These are phyloP conservation scores for Mrakia blollopis DNA, from an alignment of 768 basidiomycete species.

Conservation along the genomic window DNA sequence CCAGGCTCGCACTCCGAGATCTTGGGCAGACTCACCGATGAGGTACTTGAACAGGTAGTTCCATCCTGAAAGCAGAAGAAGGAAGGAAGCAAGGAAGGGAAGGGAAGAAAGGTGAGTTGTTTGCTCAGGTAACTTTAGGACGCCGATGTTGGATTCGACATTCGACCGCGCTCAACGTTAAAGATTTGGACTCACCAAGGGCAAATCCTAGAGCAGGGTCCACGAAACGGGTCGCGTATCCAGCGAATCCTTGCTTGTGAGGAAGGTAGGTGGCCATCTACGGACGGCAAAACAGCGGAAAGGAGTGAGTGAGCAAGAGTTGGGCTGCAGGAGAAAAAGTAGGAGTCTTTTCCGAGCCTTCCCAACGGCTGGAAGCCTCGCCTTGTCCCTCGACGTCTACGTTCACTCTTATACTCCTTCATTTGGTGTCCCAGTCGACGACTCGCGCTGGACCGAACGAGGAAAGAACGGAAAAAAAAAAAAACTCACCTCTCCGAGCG, in stretches of 20 bases:
- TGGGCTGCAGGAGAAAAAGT: too few species aligned
- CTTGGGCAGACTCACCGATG: not conserved
- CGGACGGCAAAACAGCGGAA: not conserved
- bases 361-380: too few species aligned
- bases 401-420: too few species aligned
- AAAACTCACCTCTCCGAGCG: slow-evolving; percentile 20
- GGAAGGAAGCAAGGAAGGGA: not conserved
- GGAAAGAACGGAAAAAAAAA: slow-evolving; percentile 40
- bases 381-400: too few species aligned
- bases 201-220: slow-evolving; percentile 66
- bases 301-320: not conserved
- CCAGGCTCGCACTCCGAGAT: not conserved
- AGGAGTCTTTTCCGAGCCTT: too few species aligned
- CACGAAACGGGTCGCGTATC: slow-evolving; percentile 59
- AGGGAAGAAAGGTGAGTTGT: not conserved
- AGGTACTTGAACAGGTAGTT: slow-evolving; percentile 53
- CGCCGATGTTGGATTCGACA: not conserved
- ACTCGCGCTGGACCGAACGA: too few species aligned
- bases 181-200: slow-evolving; percentile 42
- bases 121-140: too few species aligned
- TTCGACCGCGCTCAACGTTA: too few species aligned
- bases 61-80: slow-evolving; percentile 44
- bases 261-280: slow-evolving; percentile 53
- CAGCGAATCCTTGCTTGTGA: slow-evolving; percentile 42
- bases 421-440: too few species aligned